Conservation (phyloP, 1,284 basidiomycete species). For the Xerocomus nothofagi region DNA sequence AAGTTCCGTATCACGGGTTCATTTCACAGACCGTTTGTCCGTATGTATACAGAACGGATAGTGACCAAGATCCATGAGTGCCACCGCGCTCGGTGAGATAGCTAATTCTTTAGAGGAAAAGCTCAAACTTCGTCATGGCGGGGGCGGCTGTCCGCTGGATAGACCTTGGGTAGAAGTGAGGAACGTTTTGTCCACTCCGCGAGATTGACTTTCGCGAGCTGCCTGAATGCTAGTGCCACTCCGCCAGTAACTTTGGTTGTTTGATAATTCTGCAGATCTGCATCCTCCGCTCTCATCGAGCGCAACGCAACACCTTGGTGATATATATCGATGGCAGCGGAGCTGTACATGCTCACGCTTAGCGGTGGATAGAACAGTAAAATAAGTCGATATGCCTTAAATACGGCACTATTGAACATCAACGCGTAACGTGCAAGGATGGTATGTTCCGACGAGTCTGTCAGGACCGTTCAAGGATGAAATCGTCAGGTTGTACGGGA, state of each 20-base stretch:
- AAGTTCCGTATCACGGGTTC: neutral
- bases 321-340: neutral
- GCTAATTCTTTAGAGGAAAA: neutral
- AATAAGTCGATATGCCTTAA: neutral
- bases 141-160: neutral
- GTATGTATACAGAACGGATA: neutral
- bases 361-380: neutral
- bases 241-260: neutral
- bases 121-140: neutral
- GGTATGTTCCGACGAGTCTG: slow-evolving; percentile 3
- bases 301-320: neutral
- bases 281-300: neutral
- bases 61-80: neutral
- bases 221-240: no score
- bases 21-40: neutral
- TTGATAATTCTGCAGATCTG: no score
- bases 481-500: neutral
- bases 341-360: neutral
- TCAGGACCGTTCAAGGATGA: neutral
- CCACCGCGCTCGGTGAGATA: neutral
- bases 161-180: neutral
- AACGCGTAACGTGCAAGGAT: neutral
- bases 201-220: neutral
- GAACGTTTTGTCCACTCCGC: neutral
- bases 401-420: neutral